These are phyloP conservation scores for Fusarium praegraminearum DNA, from an alignment of 2,329 filamentous ascomycete genomes.

Conservation along the genomic window DNA sequence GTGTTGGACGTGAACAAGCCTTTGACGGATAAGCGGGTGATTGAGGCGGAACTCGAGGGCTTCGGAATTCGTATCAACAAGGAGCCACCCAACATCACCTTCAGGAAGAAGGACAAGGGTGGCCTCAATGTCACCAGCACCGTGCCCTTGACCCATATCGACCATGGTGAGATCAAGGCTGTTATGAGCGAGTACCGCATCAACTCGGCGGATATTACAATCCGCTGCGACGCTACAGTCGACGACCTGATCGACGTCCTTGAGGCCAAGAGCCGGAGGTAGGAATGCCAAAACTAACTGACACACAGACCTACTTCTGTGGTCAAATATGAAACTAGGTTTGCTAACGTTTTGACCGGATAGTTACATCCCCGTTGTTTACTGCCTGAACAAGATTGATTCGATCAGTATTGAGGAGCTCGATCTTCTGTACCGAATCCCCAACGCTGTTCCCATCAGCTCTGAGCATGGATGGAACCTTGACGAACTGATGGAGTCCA, in stretches of 20 bases:
- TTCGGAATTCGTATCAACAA: constrained; percentile 99
- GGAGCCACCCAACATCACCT: constrained; percentile 96
- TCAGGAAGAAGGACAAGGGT: constrained; percentile 99
- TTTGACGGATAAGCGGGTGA: constrained; percentile 94
- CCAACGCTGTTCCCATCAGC: constrained; percentile 96
- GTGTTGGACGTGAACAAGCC: constrained; percentile 99
- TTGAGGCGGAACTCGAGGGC: constrained; percentile 94
- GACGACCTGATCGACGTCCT: constrained; percentile 97
- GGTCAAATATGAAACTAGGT: constrained; percentile 1
- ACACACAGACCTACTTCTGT: constrained; percentile 3
- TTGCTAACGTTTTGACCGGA: constrained; percentile 29
- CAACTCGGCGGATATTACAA: constrained; percentile 95
- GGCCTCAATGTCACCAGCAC: constrained; percentile 97
- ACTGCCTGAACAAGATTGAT: constrained; percentile 99
- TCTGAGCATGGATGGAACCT: constrained; percentile 98
- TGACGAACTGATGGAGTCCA: constrained; percentile 94
- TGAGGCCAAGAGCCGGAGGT: constrained; percentile 85
- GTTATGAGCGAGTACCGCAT: constrained; percentile 98
- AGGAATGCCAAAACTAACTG: constrained; percentile 29
- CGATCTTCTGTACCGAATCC: constrained; percentile 94
- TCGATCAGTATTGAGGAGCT: constrained; percentile 97
- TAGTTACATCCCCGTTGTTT: constrained; percentile 98
- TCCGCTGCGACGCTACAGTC: constrained; percentile 96
- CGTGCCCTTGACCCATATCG: constrained; percentile 90
- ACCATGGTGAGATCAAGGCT: constrained; percentile 95